Evolutionary conservation across 805 yeast genomes (phyloP).

Genomic region (Candida nitratophila): DNA sequence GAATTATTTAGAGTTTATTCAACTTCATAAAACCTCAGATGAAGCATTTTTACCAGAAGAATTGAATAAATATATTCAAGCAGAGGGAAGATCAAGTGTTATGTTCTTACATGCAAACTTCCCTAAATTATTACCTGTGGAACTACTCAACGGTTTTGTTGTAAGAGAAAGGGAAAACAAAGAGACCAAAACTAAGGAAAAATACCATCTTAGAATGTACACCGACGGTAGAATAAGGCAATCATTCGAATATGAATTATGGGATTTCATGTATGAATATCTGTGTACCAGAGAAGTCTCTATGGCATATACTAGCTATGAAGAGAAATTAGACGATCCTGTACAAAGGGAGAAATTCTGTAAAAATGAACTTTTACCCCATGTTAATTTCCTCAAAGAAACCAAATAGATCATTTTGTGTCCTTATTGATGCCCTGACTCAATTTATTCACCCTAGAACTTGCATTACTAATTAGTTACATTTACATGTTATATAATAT

Average conservation of each 20-base stretch:
- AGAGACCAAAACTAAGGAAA: not conserved
- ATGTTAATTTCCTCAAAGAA: not conserved
- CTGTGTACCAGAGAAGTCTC: constrained; percentile 10
- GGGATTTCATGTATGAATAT: constrained; percentile 15
- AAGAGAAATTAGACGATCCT: constrained; percentile 3
- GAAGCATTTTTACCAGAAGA: constrained; percentile 5
- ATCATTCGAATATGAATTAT: constrained; percentile 13
- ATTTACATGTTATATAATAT: no score
- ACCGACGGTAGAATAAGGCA: constrained; percentile 8
- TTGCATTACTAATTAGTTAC: no score
- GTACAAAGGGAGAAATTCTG: constrained; percentile 11
- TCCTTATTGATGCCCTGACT: no score
- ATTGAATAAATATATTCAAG: constrained; percentile 12
- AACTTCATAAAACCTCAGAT: constrained; percentile 11
- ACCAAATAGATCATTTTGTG: no score
- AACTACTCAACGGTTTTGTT: constrained; percentile 21
- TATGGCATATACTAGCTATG: constrained; percentile 8
- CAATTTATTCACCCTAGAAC: no score
- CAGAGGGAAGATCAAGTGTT: constrained; percentile 9
- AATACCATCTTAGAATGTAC: constrained; percentile 8
- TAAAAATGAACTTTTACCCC: constrained; percentile 6
- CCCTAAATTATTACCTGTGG: constrained; percentile 43
- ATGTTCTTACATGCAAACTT: constrained; percentile 35
- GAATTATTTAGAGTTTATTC: constrained; percentile 12
- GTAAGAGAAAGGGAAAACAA: constrained; percentile 3